phyloP scores from a whole-genome alignment of 2,329 filamentous ascomycete genomes.

The Fusarium ramigenum region DNA sequence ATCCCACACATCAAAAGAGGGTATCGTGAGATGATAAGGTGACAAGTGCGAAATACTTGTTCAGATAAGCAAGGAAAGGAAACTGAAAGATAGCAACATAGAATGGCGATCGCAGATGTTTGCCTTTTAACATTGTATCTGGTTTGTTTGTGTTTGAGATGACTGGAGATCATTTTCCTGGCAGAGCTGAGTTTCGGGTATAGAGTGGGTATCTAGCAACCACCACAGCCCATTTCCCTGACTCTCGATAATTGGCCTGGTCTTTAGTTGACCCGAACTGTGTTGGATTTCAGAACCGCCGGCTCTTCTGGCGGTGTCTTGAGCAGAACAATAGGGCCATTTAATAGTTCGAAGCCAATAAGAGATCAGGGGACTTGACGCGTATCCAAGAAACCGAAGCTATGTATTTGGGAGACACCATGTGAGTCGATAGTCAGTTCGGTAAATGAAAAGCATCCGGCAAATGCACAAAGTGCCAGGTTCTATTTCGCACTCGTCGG shows the following conservation, averaged over 20 bases:
- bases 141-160: neutral
- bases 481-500: neutral
- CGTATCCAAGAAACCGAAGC: neutral
- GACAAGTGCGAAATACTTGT: neutral
- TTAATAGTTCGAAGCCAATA: neutral
- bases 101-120: neutral
- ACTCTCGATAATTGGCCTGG: neutral
- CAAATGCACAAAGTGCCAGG: neutral
- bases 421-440: slow-evolving; percentile 4
- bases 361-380: neutral
- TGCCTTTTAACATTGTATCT: neutral
- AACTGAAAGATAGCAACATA: neutral
- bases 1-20: neutral
- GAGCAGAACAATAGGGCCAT: slow-evolving; percentile 25
- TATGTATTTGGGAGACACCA: neutral
- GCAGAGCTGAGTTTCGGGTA: slow-evolving; percentile 3
- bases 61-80: neutral
- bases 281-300: neutral
- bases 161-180: slow-evolving; percentile 25
- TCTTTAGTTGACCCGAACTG: neutral
- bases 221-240: neutral
- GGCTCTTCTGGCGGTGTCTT: neutral
- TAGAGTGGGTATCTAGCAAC: slow-evolving; percentile 5
- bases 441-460: neutral
- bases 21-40: slow-evolving; percentile 6